Base-by-base conservation (phyloP, 2,329 filamentous ascomycete species). In the Epichloe scottii region DNA sequence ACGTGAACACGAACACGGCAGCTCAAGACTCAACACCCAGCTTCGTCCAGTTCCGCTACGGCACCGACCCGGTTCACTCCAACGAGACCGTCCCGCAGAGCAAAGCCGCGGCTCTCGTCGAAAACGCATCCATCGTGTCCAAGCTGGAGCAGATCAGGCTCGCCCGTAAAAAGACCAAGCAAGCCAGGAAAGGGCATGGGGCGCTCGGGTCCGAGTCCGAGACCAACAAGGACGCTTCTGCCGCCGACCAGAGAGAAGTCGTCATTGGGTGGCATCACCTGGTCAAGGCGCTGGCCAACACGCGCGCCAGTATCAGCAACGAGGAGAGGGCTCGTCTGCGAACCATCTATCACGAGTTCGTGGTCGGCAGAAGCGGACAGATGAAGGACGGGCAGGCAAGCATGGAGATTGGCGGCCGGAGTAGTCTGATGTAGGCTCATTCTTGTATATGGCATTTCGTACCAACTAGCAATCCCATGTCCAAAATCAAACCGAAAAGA, bases 321-420 rank as follows among this genome's bases (percentile, higher is more conserved):
- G 79, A 89, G 53, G 93, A 98, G 70, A 78, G 82, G 60, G 75
- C 71, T 55, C 74, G 91, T 53, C 68, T 98, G 57, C 76, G 80
- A 60, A 79, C 79, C 40, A 96, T 98, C 54, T 98, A 98, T 64
- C 75, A 77, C 15, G 93, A 98, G 69, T 98, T 98, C 72, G 84
- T 96, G 0, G 87, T 88, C 4, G 90, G 89, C 0, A 77, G 93
- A 58, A 95, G 90, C 66, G 93, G 93, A 7, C 90, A 97, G 72
- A 89, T 98, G 88, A 88, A 84, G 54, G 91, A 86, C 67, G 93
- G 93, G 2, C 88, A 97, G 68, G 89, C 87, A 0, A 87, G 85
- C 51, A 94, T 84, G 66, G 93, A 97, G 68, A 82, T 98, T 69
- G 93, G 93, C 7, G 93, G 90, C 14, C 76, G 93, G 63, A 91